phyloP scores from a whole-genome alignment of 73 alveolate genomes.

The Loxodes magnus region DNA sequence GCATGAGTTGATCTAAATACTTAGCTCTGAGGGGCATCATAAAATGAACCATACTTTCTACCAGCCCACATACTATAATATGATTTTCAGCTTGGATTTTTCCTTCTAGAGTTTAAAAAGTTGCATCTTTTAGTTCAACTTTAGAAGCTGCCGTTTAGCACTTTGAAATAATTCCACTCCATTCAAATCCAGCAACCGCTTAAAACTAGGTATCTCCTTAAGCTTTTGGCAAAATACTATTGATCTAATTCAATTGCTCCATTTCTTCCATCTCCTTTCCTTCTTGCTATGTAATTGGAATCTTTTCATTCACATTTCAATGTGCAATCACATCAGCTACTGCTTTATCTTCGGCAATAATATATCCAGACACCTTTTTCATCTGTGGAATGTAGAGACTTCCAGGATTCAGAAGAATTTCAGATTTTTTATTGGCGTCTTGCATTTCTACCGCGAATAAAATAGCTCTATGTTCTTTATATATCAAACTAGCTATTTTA shows the following conservation, averaged over 20 bases:
- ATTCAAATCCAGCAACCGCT: conserved; percentile 18
- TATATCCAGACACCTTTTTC: conserved; percentile 38
- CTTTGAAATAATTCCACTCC: conserved; percentile 27
- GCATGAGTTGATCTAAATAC: conserved; percentile 70
- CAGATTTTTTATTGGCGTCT: conserved; percentile 46
- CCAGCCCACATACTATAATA: conserved; percentile 86
- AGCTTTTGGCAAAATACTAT: neutral
- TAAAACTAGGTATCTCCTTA: neutral
- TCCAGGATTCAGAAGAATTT: conserved; percentile 76
- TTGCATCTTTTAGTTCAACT: conserved; percentile 69
- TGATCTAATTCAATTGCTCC: neutral
- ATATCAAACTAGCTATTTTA: conserved; percentile 58
- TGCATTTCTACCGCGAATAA: conserved; percentile 83
- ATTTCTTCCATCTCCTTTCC: neutral
- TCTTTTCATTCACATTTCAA: conserved; percentile 7
- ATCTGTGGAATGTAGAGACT: conserved; percentile 44
- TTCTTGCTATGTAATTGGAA: conserved; percentile 3
- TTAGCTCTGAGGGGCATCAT: conserved; percentile 84
- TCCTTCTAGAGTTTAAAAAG: conserved; percentile 71
- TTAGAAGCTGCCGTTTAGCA: conserved; percentile 67
- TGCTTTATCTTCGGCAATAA: conserved; percentile 50
- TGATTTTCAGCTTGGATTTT: conserved; percentile 82
- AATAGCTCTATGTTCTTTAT: conserved; percentile 56
- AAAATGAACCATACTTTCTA: conserved; percentile 78
- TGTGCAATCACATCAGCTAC: conserved; percentile 45